A percentile compares a stretch with the other conserved stretches of the same genome.
These are phyloP conservation scores for Boletus subparvulus DNA, from an alignment of 768 basidiomycete species.

Conservation along the genomic window DNA sequence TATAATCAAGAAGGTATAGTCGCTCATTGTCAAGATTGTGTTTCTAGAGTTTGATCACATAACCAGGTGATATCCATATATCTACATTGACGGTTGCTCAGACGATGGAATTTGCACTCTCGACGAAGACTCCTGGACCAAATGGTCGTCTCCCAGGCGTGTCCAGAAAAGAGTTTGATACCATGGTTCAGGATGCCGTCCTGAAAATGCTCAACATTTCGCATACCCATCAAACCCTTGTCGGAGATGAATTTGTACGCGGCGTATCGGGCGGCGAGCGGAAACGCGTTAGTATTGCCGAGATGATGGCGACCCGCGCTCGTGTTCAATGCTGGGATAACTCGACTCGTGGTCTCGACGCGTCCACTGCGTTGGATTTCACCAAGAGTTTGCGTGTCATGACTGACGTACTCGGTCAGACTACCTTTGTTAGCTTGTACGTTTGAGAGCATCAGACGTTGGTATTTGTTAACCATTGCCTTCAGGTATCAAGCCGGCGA, in stretches of 20 bases:
- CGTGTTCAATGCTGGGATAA: conserved; percentile 85
- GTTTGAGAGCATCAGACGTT: conserved; percentile 19
- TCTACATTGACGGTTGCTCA: conserved; percentile 80
- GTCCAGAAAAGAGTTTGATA: conserved; percentile 56
- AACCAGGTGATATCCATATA: conserved; percentile 74
- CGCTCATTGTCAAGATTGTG: neutral
- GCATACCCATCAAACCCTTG: conserved; percentile 74
- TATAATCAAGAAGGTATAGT: conserved; percentile 70
- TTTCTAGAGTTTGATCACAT: neutral
- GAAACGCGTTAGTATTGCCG: conserved; percentile 80
- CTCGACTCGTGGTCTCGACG: conserved; percentile 77
- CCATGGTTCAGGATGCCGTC: conserved; percentile 57
- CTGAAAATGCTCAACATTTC: conserved; percentile 81
- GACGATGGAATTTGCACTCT: conserved; percentile 69
- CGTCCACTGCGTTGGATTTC: conserved; percentile 87
- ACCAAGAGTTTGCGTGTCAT: conserved; percentile 74
- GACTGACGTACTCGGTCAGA: conserved; percentile 80
- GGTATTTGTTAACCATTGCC: neutral
- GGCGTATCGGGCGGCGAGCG: conserved; percentile 80
- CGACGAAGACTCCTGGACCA: conserved; percentile 74
- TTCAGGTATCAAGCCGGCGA: conserved; percentile 78
- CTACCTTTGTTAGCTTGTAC: conserved; percentile 76
- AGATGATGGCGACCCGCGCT: conserved; percentile 83
- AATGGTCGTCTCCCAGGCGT: conserved; percentile 70
- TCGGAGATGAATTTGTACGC: conserved; percentile 85